phyloP scores from a whole-genome alignment of 305 asterid species.

The Striga hermonthica region DNA sequence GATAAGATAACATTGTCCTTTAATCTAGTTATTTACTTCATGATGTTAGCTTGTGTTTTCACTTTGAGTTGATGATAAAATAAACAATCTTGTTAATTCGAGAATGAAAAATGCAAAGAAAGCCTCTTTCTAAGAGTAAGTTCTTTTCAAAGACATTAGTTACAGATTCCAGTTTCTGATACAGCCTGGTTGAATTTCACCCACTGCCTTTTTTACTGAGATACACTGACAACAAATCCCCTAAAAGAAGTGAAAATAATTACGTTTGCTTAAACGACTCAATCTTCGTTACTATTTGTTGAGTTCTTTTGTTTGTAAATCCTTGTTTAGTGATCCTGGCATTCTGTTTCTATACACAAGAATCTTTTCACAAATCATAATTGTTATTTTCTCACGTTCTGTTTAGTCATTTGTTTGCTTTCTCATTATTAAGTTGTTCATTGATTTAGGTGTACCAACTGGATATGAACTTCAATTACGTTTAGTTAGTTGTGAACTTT shows the following conservation, averaged over 20 bases:
- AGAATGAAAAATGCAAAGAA: not conserved
- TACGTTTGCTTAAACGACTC: too few species aligned
- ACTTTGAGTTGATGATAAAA: not conserved
- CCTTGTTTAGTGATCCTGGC: constrained; percentile 24
- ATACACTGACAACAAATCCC: not conserved
- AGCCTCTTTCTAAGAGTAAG: not conserved
- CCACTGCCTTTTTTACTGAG: not conserved
- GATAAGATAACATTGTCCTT: constrained; percentile 22
- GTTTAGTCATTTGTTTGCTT: constrained; percentile 9
- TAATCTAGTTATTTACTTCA: not conserved
- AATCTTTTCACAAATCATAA: constrained; percentile 16
- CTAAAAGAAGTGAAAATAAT: too few species aligned
- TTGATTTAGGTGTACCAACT: constrained; percentile 29
- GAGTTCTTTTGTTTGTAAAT: constrained; percentile 17
- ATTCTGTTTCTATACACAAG: constrained; percentile 12
- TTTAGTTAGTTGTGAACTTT: constrained; percentile 25
- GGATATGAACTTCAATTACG: constrained; percentile 21
- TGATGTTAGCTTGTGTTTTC: not conserved
- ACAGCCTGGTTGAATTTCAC: not conserved
- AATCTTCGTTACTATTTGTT: not conserved
- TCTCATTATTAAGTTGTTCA: constrained; percentile 23
- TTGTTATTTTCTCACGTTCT: constrained; percentile 26
- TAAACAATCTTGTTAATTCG: not conserved
- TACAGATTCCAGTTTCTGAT: not conserved
- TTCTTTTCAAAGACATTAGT: not conserved